These are phyloP conservation scores for Termitomyces sp. DNA, from an alignment of 768 basidiomycete species.

Conservation along the genomic window DNA sequence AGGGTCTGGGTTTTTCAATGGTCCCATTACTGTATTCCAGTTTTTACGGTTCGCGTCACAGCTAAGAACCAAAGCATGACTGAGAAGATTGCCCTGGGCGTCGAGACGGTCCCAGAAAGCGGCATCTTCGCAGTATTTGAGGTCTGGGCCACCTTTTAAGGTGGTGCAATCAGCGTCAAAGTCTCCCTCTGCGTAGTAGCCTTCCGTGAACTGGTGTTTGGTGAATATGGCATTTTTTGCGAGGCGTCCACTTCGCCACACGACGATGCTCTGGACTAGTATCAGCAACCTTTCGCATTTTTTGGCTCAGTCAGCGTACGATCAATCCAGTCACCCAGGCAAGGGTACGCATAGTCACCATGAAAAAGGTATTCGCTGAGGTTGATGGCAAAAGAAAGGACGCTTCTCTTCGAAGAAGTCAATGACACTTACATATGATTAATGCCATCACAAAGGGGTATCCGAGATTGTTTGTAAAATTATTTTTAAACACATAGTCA, in stretches of 20 bases:
- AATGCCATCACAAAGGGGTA: no score
- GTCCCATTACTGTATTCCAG: slow-evolving; percentile 83
- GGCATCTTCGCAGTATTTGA: slow-evolving; percentile 62
- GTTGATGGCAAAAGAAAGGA: not conserved
- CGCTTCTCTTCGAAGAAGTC: not conserved
- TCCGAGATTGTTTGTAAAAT: no score
- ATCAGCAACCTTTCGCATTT: not conserved
- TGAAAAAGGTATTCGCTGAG: not conserved
- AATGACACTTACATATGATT: no score
- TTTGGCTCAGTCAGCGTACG: slow-evolving; percentile 7
- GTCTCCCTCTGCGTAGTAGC: slow-evolving; percentile 50
- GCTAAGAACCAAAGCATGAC: slow-evolving; percentile 42
- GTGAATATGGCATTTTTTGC: slow-evolving; percentile 37
- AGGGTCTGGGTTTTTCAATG: slow-evolving; percentile 52
- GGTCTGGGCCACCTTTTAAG: slow-evolving; percentile 29
- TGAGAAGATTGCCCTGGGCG: slow-evolving; percentile 28
- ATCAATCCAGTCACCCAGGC: slow-evolving; percentile 12
- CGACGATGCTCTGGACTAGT: slow-evolving; percentile 33
- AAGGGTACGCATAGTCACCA: slow-evolving; percentile 17
- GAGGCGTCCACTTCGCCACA: slow-evolving; percentile 43
- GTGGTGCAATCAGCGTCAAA: slow-evolving; percentile 42
- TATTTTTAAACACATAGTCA: no score
- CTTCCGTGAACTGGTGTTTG: slow-evolving; percentile 40
- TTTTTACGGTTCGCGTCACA: slow-evolving; percentile 53
- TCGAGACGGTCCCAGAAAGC: slow-evolving; percentile 60